Conservation (phyloP, 148 eudicot genomes). For the Rhododendron vialii region DNA sequence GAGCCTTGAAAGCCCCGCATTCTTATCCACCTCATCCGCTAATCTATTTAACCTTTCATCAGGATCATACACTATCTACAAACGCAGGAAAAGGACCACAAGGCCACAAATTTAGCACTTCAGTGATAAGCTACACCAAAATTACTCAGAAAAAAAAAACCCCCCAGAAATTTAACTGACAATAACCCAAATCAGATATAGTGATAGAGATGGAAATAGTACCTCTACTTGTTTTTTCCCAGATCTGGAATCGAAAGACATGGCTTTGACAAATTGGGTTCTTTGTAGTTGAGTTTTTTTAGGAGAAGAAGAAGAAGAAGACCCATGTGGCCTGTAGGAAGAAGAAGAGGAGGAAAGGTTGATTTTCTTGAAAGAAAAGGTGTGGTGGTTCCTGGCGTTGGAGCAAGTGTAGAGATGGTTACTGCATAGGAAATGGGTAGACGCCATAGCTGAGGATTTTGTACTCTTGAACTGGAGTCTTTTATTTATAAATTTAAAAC, state of each 20-base stretch:
- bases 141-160: constrained; percentile 1
- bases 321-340: constrained; percentile 30
- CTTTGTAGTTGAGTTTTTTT: constrained; percentile 26
- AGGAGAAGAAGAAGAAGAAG: constrained; percentile 16
- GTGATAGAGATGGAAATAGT: neutral
- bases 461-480: neutral
- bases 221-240: constrained; percentile 64
- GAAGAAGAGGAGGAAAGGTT: constrained; percentile 15
- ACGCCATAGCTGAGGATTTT: constrained; percentile 38
- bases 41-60: constrained; percentile 64
- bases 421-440: constrained; percentile 39
- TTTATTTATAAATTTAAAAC: neutral
- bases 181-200: neutral
- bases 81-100: neutral
- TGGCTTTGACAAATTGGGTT: constrained; percentile 45
- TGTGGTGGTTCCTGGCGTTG: constrained; percentile 5
- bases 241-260: constrained; percentile 37
- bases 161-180: neutral
- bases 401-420: constrained; percentile 27
- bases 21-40: constrained; percentile 81
- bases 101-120: neutral
- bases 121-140: neutral
- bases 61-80: constrained; percentile 72
- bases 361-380: constrained; percentile 23
- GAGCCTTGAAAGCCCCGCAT: constrained; percentile 76